These are phyloP conservation scores for Podaxis pistillaris DNA, from an alignment of 768 basidiomycete species.

Conservation along the genomic window DNA sequence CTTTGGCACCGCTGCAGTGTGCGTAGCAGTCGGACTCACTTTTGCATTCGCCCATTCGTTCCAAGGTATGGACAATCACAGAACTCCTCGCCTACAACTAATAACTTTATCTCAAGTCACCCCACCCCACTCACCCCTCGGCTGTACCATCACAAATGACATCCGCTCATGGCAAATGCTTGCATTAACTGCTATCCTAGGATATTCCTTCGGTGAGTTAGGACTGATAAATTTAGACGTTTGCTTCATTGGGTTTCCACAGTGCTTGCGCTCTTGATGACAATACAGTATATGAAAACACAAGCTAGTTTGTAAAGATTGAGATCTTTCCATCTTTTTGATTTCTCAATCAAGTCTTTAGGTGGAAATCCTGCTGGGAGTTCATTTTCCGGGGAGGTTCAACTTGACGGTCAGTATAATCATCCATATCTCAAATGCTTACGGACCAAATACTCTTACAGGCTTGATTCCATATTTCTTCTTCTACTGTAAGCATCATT, in stretches of 20 bases:
- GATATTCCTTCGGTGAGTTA: background rate
- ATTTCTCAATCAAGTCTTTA: background rate
- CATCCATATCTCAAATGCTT: background rate
- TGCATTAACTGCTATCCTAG: background rate
- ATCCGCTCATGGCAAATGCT: background rate
- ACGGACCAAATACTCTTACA: background rate
- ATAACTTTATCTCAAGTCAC: background rate
- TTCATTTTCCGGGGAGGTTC: background rate
- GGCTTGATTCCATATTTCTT: slow-evolving; percentile 1
- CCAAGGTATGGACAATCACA: background rate
- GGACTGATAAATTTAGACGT: background rate
- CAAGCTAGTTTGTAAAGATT: background rate
- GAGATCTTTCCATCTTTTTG: background rate
- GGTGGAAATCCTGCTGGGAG: background rate
- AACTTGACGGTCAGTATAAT: background rate
- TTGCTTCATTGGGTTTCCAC: background rate
- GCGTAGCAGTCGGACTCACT: background rate
- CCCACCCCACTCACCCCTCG: background rate
- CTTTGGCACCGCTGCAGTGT: background rate
- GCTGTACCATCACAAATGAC: background rate
- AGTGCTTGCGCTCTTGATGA: background rate
- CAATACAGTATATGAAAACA: background rate
- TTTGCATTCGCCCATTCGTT: background rate
- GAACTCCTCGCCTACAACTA: background rate
- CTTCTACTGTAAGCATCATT: background rate